These are phyloP conservation scores for Neurospora sp. DNA, from an alignment of 495 filamentous ascomycete species.

Conservation along the genomic window DNA sequence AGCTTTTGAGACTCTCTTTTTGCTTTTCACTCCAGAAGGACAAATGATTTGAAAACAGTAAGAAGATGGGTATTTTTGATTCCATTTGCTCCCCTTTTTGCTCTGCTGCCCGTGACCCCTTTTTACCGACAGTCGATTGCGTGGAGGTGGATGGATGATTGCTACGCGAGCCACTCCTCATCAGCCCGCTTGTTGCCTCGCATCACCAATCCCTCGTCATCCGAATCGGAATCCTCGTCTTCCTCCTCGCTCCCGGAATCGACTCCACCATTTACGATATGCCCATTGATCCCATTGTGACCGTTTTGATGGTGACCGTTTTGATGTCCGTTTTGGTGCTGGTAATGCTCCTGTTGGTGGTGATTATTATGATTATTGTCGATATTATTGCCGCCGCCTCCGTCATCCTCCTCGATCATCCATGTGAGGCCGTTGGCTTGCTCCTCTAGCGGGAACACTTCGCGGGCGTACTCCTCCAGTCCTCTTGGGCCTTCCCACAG, in stretches of 20 bases:
- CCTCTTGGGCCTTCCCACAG: slow-evolving; percentile 88
- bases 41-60: neutral
- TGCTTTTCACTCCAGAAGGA: neutral
- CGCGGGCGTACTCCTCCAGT: slow-evolving; percentile 90
- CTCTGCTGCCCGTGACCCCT: neutral
- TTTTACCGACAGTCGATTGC: neutral
- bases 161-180: slow-evolving; percentile 39
- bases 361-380: slow-evolving; percentile 3
- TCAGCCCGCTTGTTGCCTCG: slow-evolving; percentile 38
- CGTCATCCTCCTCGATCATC: slow-evolving; percentile 53
- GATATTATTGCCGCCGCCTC: slow-evolving; percentile 10
- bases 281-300: slow-evolving; percentile 6
- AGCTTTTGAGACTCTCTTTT: neutral
- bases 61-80: neutral
- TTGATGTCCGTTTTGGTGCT: slow-evolving; percentile 4
- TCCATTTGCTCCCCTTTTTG: neutral
- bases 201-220: slow-evolving; percentile 41
- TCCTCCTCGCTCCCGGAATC: slow-evolving; percentile 7
- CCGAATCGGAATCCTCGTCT: slow-evolving; percentile 17
- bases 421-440: slow-evolving; percentile 84
- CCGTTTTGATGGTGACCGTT: slow-evolving; percentile 5
- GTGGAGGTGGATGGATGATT: neutral
- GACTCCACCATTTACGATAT: neutral
- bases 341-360: neutral
- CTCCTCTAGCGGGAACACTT: slow-evolving; percentile 92